Evolutionary conservation across 2,329 filamentous ascomycete genomes (phyloP).

Genomic region (Pestalotiopsis sp.): DNA sequence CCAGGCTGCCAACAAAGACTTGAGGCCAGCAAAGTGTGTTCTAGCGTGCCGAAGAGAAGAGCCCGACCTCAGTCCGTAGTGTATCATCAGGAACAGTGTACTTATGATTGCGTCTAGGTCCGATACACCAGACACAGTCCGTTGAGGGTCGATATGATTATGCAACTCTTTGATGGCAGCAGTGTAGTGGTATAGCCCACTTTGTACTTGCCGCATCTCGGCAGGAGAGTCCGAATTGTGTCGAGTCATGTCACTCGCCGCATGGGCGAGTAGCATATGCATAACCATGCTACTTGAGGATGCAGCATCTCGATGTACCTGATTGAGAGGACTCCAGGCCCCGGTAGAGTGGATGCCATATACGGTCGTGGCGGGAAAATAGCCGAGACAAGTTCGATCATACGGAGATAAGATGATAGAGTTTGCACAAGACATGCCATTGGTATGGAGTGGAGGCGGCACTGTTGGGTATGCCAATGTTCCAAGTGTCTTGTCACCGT

Average conservation of each 20-base stretch:
- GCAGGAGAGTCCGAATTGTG: not conserved
- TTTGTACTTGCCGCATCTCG: not conserved
- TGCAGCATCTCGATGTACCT: conserved; percentile 8
- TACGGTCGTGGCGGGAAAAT: conserved; percentile 14
- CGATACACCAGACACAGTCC: not conserved
- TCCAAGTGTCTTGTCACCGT: no score
- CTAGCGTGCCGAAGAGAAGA: conserved; percentile 4
- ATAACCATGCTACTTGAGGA: conserved; percentile 15
- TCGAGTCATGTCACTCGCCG: conserved; percentile 12
- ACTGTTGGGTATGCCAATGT: not conserved
- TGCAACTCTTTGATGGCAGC: not conserved
- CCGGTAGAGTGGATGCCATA: conserved; percentile 2
- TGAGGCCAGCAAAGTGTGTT: conserved; percentile 4
- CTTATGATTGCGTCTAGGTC: conserved; percentile 9
- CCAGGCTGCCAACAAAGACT: conserved; percentile 2
- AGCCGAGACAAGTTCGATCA: conserved; percentile 9
- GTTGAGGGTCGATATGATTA: not conserved
- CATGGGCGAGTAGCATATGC: conserved; percentile 13
- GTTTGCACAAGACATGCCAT: conserved; percentile 7
- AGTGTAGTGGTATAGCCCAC: not conserved
- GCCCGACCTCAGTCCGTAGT: conserved; percentile 6
- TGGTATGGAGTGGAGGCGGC: not conserved
- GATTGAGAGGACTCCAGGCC: conserved; percentile 10
- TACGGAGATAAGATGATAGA: conserved; percentile 4
- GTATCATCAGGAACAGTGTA: conserved; percentile 15